Evolutionary conservation across 768 basidiomycete genomes (phyloP), one percentile per base, ranked within the genome.

Genomic region (Psilocybe subaeruginosa): DNA sequence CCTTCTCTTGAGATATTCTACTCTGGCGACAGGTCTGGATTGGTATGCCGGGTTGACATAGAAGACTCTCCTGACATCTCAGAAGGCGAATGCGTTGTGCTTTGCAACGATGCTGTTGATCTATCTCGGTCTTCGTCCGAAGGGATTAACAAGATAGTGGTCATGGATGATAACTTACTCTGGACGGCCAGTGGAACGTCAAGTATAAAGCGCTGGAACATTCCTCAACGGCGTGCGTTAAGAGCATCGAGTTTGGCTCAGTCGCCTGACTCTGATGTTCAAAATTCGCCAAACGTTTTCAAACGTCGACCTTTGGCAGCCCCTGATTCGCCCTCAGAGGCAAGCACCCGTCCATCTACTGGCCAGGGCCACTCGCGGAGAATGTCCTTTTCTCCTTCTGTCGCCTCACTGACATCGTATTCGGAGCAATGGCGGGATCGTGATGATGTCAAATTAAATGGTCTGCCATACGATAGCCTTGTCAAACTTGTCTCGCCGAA

Each of bases 151-250:
- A 88, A 87, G 69, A 88, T 98, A 49, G 84, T 89, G 19, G 88
- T 84, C 1, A 85, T 92, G 78, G 93, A 95, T 66, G 92, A 97
- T 68, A 82, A 85, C 55, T 80, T 90, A 37, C 81, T 98, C 3
- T 99, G 96, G 96, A 93, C 95, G 0, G 94, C 95, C 0, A 89
- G 90, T 1, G 91, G 93, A 6, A 86, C 82, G 47, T 94, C 94
- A 6, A 90, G 82, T 55, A 82, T 98, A 67, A 88, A 82, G 68
- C 82, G 95, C 23, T 99, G 95, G 96, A 80, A 78, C 45, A 85
- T 92, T 0, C 90, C 92, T 6, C 72, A 78, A 55, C 74, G 82
- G 50, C 75, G 81, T 45, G 64, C 78, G 12, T 64, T 73, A 30
- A 71, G 85, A 50, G 69, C 72, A n/a, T 63, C 67, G 4, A 62